Conservation (phyloP, 2,329 filamentous ascomycete species). For the Beauveria pseudobassiana region DNA sequence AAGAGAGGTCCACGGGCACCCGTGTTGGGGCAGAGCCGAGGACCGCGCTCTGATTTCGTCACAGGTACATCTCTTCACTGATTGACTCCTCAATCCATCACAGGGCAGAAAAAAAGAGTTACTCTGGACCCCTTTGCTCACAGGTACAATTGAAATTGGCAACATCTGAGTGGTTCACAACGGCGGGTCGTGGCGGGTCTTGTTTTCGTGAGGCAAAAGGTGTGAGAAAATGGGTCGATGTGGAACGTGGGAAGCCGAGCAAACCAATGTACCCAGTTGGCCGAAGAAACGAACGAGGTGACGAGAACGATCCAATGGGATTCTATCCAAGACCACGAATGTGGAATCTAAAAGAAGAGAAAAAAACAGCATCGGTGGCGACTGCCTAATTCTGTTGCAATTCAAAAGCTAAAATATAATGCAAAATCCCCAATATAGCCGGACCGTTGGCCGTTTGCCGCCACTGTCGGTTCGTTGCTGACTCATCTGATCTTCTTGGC, state of each 20-base stretch:
- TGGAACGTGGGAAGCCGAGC: constrained; percentile 7
- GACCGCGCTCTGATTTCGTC: neutral
- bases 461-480: neutral
- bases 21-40: neutral
- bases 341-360: neutral
- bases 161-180: neutral
- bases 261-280: neutral
- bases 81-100: neutral
- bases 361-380: too few relatives aligned
- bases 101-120: neutral
- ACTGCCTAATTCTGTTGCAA: too few relatives aligned
- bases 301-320: neutral
- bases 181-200: neutral
- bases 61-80: neutral
- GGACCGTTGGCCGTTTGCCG: neutral
- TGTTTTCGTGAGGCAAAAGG: neutral
- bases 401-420: too few relatives aligned
- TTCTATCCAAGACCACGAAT: neutral
- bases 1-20: neutral
- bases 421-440: too few relatives aligned
- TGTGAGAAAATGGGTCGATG: constrained; percentile 11
- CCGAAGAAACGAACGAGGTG: neutral
- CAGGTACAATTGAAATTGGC: constrained; percentile 7
- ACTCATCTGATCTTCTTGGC: neutral
- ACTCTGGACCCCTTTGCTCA: neutral